Evolutionary conservation across 129 eudicot genomes (phyloP).

Genomic region (Escallonia rubra): DNA sequence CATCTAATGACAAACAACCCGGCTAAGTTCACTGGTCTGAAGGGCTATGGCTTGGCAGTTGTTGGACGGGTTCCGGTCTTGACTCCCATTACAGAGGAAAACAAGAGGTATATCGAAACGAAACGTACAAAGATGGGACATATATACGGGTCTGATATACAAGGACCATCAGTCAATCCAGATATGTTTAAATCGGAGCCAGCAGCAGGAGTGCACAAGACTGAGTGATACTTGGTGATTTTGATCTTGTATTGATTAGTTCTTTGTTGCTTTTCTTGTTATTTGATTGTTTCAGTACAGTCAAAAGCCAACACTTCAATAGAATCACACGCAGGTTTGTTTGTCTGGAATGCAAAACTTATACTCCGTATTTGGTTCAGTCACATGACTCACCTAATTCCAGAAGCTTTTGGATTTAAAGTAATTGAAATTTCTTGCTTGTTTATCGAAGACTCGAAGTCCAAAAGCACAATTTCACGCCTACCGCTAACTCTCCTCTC

Average conservation of each 20-base stretch:
- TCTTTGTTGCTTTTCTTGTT: neutral
- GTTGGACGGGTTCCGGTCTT: conserved; percentile 78
- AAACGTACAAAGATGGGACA: conserved; percentile 91
- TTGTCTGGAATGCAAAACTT: no score
- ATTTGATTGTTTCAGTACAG: no score
- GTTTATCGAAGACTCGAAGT: no score
- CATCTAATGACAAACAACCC: conserved; percentile 94
- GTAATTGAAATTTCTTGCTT: no score
- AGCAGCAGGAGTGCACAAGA: neutral
- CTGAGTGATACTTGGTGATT: conserved; percentile 10
- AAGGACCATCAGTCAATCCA: conserved; percentile 29
- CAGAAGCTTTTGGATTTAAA: no score
- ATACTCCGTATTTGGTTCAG: no score
- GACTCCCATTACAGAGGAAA: conserved; percentile 77
- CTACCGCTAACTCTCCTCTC: no score
- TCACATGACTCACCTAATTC: no score
- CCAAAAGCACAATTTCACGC: no score
- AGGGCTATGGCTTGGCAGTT: conserved; percentile 81
- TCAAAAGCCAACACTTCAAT: no score
- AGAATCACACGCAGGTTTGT: no score
- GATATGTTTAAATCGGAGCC: conserved; percentile 12
- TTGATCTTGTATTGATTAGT: no score
- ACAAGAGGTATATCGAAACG: conserved; percentile 76
- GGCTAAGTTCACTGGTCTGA: conserved; percentile 82
- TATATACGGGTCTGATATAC: conserved; percentile 59